These are phyloP conservation scores for Secale cereale DNA, from an alignment of 176 grass and related monocot species.

Conservation along the genomic window DNA sequence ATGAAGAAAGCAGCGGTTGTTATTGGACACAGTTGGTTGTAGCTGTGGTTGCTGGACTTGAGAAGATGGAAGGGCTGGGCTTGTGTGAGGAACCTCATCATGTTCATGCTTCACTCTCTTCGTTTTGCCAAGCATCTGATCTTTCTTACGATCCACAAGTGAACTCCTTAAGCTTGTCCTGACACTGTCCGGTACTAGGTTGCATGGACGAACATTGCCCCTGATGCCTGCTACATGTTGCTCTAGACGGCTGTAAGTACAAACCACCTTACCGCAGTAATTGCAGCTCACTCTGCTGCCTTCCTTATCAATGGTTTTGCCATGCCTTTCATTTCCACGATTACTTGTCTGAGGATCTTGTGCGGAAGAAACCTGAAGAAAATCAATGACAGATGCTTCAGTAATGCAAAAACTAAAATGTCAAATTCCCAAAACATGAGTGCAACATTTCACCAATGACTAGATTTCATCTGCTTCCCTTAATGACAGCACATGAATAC, in stretches of 20 bases:
- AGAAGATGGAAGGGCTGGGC: not conserved
- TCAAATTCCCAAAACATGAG: not conserved
- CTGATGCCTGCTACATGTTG: constrained; percentile 35
- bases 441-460: not conserved
- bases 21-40: not conserved
- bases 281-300: constrained; percentile 34
- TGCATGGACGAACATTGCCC: constrained; percentile 26
- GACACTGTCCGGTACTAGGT: constrained; percentile 22
- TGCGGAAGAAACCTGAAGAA: constrained; percentile 13
- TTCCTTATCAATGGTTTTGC: constrained; percentile 26
- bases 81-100: constrained; percentile 30
- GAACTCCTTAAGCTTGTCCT: not conserved
- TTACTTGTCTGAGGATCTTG: not conserved
- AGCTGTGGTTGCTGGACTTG: not conserved
- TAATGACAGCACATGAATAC: constrained; percentile 6
- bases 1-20: not conserved
- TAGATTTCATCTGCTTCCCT: not conserved
- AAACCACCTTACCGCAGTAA: constrained; percentile 42
- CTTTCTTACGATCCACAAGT: constrained; percentile 34
- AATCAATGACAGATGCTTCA: not conserved
- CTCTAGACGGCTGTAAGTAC: constrained; percentile 26
- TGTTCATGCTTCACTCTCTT: constrained; percentile 19
- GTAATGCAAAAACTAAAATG: not conserved
- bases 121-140: constrained; percentile 1
- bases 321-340: constrained; percentile 23